Evolutionary conservation across 176 grass and related monocot species (phyloP).

Genomic region (Typha latifolia): DNA sequence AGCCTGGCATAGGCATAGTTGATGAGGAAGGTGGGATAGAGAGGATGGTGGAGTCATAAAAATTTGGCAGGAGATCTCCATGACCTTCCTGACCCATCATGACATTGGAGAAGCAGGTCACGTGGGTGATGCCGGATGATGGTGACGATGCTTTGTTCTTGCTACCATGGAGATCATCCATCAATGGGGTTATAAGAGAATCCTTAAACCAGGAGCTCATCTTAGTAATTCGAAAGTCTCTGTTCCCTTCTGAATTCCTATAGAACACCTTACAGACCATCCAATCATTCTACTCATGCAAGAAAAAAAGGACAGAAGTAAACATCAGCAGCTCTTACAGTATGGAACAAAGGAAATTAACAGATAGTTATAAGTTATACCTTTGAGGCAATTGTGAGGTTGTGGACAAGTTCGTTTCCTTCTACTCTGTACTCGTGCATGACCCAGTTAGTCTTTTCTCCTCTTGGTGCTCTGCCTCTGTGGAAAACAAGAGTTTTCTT

Average conservation of each 20-base stretch:
- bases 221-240: background rate
- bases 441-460: slow-evolving; percentile 13
- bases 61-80: background rate
- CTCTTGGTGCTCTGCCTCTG: slow-evolving; percentile 6
- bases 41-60: background rate
- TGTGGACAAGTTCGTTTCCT: background rate
- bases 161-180: too few species aligned
- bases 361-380: background rate
- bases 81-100: background rate
- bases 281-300: slow-evolving; percentile 9
- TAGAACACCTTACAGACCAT: slow-evolving; percentile 12
- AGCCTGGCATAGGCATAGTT: too few species aligned
- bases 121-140: background rate
- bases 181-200: background rate
- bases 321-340: too few species aligned
- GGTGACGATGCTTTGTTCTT: background rate
- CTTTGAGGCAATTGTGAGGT: background rate
- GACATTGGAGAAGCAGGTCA: slow-evolving; percentile 14
- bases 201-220: background rate
- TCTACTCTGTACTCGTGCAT: slow-evolving; percentile 18
- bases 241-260: background rate
- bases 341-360: background rate
- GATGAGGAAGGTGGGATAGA: too few species aligned
- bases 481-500: slow-evolving; percentile 17
- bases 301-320: background rate